A percentile compares a stretch with the other conserved stretches of the same genome.
phyloP scores from a whole-genome alignment of 495 filamentous ascomycete species.

The Gamarada debralockiae region DNA sequence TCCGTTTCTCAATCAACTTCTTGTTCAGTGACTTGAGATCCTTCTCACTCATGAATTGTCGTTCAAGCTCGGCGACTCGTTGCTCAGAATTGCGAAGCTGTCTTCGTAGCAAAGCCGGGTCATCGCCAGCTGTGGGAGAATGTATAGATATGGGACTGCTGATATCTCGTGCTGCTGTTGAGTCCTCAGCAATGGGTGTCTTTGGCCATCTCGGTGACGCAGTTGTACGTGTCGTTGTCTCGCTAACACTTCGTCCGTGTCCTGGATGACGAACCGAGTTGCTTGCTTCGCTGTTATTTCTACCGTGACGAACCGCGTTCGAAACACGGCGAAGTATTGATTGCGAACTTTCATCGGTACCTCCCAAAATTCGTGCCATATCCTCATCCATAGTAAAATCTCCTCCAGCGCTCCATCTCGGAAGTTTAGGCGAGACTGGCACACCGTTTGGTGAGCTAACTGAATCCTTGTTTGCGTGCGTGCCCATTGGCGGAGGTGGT shows the following conservation, averaged over 20 bases:
- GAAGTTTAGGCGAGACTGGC: conserved; percentile 59
- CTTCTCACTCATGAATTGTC: conserved; percentile 61
- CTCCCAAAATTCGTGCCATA: conserved; percentile 73
- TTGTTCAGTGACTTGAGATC: conserved; percentile 82
- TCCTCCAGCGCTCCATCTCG: conserved; percentile 67
- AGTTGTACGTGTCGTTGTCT: conserved; percentile 48
- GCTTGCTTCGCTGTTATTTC: conserved; percentile 71
- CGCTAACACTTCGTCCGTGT: conserved; percentile 52
- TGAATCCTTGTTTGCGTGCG: conserved; percentile 51
- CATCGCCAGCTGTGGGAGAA: conserved; percentile 64
- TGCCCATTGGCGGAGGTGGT: conserved; percentile 41
- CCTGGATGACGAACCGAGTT: conserved; percentile 24
- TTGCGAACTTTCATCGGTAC: conserved; percentile 61
- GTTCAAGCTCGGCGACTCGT: conserved; percentile 77
- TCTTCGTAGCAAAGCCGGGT: conserved; percentile 65
- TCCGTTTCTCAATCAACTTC: conserved; percentile 87
- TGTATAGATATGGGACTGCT: conserved; percentile 65
- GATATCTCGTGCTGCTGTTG: conserved; percentile 54
- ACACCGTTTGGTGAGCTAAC: conserved; percentile 41
- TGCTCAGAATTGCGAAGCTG: conserved; percentile 80
- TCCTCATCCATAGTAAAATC: conserved; percentile 92
- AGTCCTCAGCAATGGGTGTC: conserved; percentile 67
- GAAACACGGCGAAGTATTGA: conserved; percentile 86
- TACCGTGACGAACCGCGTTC: conserved; percentile 88
- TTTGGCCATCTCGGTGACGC: conserved; percentile 63